Percentiles rank a stretch among this genome's conserved stretches.
Evolutionary conservation across 257 asterid species (phyloP).

Genomic region (Solanum chiquidenum): DNA sequence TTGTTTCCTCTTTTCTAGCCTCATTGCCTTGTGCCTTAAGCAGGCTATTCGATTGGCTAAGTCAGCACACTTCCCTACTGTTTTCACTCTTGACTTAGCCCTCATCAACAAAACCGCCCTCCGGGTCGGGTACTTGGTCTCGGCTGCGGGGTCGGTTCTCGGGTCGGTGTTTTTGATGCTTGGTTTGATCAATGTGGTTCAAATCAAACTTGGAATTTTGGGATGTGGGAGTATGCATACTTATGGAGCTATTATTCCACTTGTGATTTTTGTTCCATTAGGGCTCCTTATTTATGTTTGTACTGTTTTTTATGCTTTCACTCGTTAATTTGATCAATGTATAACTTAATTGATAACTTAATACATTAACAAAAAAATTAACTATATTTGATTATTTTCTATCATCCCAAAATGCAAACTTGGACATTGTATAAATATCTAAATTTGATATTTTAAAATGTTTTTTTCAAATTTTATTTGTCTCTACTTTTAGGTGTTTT

Average conservation of each 20-base stretch:
- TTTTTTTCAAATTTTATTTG: background rate
- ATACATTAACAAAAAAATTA: background rate
- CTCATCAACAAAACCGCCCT: slow-evolving; percentile 43
- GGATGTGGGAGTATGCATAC: slow-evolving; percentile 63
- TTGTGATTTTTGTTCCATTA: slow-evolving; percentile 53
- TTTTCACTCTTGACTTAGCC: slow-evolving; percentile 54
- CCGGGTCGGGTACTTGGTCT: slow-evolving; percentile 70
- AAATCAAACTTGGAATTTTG: slow-evolving; percentile 74
- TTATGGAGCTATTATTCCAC: slow-evolving; percentile 73
- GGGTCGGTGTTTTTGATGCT: slow-evolving; percentile 74
- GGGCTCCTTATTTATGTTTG: slow-evolving; percentile 66
- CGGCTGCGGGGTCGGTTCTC: slow-evolving; percentile 70
- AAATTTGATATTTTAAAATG: background rate
- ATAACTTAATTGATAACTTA: background rate
- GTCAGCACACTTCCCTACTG: slow-evolving; percentile 23
- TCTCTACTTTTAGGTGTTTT: background rate
- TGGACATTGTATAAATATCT: background rate
- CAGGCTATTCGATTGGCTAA: slow-evolving; percentile 53
- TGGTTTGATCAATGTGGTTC: slow-evolving; percentile 73
- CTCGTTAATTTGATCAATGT: slow-evolving; percentile 20
- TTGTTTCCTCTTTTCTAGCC: slow-evolving; percentile 90
- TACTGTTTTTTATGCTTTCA: slow-evolving; percentile 64
- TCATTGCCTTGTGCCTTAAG: slow-evolving; percentile 63
- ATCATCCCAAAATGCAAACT: background rate
- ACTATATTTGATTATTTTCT: background rate